A percentile compares a stretch with the other conserved stretches of the same genome.
These are phyloP conservation scores for Penicillium bovifimosum DNA, from an alignment of 495 filamentous ascomycete genomes.

Conservation along the genomic window DNA sequence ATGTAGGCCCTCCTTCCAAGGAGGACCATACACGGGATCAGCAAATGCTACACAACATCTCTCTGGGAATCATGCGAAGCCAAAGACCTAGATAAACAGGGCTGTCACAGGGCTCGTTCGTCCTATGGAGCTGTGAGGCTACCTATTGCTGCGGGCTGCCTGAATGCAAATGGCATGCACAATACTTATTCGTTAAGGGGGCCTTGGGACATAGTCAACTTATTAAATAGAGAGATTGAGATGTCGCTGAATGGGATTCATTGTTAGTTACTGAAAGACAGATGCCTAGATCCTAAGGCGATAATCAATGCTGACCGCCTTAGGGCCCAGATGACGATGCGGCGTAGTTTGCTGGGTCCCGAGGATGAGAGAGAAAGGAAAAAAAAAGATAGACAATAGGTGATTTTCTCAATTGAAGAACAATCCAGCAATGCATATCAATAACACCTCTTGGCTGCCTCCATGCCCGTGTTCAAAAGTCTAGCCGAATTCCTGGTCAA, in stretches of 20 bases:
- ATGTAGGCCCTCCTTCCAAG: not conserved
- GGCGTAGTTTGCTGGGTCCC: constrained; percentile 2
- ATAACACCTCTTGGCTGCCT: constrained; percentile 1
- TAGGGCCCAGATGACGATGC: constrained; percentile 18
- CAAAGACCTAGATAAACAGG: no score
- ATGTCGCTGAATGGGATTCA: no score
- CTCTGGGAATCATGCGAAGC: no score
- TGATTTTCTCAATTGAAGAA: constrained; percentile 1
- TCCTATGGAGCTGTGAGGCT: no score
- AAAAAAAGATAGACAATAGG: constrained; percentile 6
- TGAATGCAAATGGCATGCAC: no score
- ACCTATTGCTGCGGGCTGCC: no score
- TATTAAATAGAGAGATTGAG: no score
- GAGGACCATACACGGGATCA: not conserved
- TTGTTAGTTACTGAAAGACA: not conserved
- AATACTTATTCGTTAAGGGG: no score
- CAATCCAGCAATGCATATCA: constrained; percentile 10
- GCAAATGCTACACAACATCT: not conserved
- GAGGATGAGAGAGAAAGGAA: constrained; percentile 1
- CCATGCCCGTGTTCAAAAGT: constrained; percentile 20
- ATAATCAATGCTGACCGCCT: constrained; percentile 24
- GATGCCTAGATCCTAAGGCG: not conserved
- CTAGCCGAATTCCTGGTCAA: constrained; percentile 11
- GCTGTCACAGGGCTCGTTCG: no score
- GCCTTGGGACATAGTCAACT: no score